Evolutionary conservation across 2,329 filamentous ascomycete species (phyloP).

Genomic region (Trichoderma sp.): DNA sequence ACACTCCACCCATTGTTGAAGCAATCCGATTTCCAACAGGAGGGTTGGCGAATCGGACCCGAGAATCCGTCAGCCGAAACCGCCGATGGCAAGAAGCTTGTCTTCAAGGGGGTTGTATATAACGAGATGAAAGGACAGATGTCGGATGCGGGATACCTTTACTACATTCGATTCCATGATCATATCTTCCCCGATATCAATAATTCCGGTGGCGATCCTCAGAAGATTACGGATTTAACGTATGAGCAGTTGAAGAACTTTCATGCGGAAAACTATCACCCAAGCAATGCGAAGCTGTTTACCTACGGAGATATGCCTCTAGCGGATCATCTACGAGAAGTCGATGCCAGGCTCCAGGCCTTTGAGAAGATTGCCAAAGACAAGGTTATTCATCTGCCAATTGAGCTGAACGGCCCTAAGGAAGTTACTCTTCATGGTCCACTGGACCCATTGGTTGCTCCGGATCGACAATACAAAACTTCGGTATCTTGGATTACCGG

Average conservation of each 20-base stretch:
- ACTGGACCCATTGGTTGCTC: constrained; percentile 79
- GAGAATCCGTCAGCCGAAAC: constrained; percentile 70
- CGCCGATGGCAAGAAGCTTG: constrained; percentile 63
- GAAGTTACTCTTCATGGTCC: constrained; percentile 74
- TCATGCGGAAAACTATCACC: constrained; percentile 91
- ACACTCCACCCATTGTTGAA: constrained; percentile 88
- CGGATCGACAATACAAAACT: constrained; percentile 87
- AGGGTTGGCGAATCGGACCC: constrained; percentile 94
- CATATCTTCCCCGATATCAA: constrained; percentile 91
- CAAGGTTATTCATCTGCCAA: constrained; percentile 70
- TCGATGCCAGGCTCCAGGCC: constrained; percentile 68
- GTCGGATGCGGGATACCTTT: constrained; percentile 94
- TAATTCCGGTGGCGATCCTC: constrained; percentile 94
- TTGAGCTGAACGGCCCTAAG: constrained; percentile 67
- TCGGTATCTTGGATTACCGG: constrained; percentile 91
- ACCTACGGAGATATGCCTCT: constrained; percentile 94
- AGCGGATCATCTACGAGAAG: constrained; percentile 72
- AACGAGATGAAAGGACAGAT: constrained; percentile 99
- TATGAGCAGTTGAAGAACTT: constrained; percentile 86
- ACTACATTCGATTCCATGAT: constrained; percentile 93
- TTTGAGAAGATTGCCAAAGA: constrained; percentile 73
- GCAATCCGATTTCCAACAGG: constrained; percentile 87
- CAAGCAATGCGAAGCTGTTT: constrained; percentile 92
- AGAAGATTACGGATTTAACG: constrained; percentile 93
- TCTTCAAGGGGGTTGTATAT: constrained; percentile 98